Conservation (phyloP, 331 rosid species). For the Cydonia oblonga region DNA sequence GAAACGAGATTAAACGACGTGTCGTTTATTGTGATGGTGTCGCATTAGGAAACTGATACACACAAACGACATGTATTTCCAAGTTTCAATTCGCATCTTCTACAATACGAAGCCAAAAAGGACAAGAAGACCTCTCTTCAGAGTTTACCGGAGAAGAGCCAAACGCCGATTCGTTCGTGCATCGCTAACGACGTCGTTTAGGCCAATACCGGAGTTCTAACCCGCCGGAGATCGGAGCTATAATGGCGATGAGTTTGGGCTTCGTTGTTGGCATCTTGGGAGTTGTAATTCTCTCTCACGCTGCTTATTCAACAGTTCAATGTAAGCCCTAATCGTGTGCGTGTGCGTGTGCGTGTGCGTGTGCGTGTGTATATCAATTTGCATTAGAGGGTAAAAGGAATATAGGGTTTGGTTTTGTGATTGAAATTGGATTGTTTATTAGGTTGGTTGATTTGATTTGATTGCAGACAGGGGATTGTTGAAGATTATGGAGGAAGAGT, state of each 20-base stretch:
- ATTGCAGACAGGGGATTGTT: conserved; percentile 68
- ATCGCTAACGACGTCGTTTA: conserved; percentile 7
- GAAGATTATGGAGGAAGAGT: conserved; percentile 89
- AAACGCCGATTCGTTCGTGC: not conserved
- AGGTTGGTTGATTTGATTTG: conserved; percentile 12
- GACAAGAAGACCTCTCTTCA: not conserved
- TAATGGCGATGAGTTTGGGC: conserved; percentile 54
- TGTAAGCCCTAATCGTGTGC: conserved; percentile 23
- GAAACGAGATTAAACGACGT: not conserved
- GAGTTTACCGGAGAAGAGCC: not conserved
- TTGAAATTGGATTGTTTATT: not conserved
- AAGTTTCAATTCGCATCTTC: not conserved
- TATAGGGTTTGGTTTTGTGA: conserved; percentile 2
- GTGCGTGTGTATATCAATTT: not conserved
- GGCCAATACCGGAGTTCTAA: conserved; percentile 1
- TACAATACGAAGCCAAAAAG: no score
- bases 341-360: no score
- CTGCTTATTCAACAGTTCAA: conserved; percentile 79
- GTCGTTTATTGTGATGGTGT: not conserved
- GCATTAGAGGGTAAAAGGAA: not conserved
- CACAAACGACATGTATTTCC: no score
- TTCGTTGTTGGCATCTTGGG: conserved; percentile 56
- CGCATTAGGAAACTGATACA: no score
- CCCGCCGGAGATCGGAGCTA: conserved; percentile 18
- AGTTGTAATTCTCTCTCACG: conserved; percentile 51